Evolutionary conservation across 2,329 filamentous ascomycete species (phyloP).

Genomic region (Bipolaris cookei): DNA sequence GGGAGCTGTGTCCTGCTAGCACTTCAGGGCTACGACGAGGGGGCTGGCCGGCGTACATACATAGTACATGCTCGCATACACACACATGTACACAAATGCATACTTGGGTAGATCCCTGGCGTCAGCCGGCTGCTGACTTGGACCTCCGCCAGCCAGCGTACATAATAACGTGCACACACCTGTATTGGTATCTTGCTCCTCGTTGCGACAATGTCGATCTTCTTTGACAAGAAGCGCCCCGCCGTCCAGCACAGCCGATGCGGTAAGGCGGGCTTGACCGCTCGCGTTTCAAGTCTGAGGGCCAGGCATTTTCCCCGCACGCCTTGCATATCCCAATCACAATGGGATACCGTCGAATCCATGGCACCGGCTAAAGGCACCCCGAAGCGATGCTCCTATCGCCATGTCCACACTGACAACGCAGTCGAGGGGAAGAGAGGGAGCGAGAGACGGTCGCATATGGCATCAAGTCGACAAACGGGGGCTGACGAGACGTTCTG

Average conservation of each 20-base stretch:
- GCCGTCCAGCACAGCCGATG: conserved; percentile 3
- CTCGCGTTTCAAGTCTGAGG: conserved; percentile 15
- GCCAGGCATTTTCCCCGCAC: conserved; percentile 20
- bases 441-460: not conserved
- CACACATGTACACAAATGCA: too few species aligned
- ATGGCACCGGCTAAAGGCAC: conserved; percentile 13
- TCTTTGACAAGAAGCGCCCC: conserved; percentile 7
- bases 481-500: not conserved
- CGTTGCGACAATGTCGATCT: conserved; percentile 5
- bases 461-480: not conserved
- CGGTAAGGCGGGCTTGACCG: conserved; percentile 13
- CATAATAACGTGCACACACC: too few species aligned
- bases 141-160: too few species aligned
- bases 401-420: not conserved
- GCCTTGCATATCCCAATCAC: conserved; percentile 13
- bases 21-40: too few species aligned
- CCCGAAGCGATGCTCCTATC: conserved; percentile 2
- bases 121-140: not conserved
- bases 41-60: too few species aligned
- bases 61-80: too few species aligned
- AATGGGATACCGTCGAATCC: conserved; percentile 2
- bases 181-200: too few species aligned
- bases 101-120: not conserved
- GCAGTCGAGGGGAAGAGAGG: not conserved
- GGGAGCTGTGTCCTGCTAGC: too few species aligned